These are phyloP conservation scores for Lunasporangiospora selenospora DNA, from an alignment of 192 early-diverging fungal genomes.

Conservation along the genomic window DNA sequence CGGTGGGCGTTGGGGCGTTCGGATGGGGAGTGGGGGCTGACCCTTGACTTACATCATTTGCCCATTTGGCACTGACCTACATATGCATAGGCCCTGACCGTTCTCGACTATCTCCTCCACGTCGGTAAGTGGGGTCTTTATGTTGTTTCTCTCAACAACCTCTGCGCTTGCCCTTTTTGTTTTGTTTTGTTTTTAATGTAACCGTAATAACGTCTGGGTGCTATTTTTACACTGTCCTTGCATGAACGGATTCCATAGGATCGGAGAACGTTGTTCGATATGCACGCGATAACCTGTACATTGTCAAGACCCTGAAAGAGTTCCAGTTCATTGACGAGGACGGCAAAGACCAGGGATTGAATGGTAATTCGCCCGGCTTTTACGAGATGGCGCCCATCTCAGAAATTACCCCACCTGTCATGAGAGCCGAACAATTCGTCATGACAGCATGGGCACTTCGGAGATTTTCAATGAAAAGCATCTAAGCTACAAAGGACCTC, in stretches of 20 bases:
- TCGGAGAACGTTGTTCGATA: constrained; percentile 89
- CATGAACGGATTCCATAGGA: too few species aligned
- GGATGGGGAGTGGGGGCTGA: too few species aligned
- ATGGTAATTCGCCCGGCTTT: constrained; percentile 61
- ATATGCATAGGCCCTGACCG: constrained; percentile 72
- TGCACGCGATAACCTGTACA: constrained; percentile 86
- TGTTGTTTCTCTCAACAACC: too few species aligned
- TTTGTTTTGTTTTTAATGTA: too few species aligned
- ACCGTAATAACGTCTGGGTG: too few species aligned
- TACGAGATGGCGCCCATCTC: constrained; percentile 3
- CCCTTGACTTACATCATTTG: constrained; percentile 6
- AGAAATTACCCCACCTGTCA: not conserved
- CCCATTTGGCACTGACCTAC: too few species aligned
- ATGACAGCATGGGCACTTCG: too few species aligned
- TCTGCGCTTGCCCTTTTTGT: too few species aligned
- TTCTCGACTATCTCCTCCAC: constrained; percentile 88
- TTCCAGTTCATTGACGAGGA: constrained; percentile 96
- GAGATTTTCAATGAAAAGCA: too few species aligned
- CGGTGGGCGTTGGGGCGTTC: too few species aligned
- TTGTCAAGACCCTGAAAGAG: constrained; percentile 96
- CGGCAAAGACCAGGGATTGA: constrained; percentile 89
- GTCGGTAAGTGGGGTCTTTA: constrained; percentile 43
- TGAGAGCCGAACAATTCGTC: constrained; percentile 6
- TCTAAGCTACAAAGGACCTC: too few species aligned
- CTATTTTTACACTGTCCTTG: too few species aligned